Evolutionary conservation across 257 asterid genomes (phyloP), one percentile per base, ranked within the genome.

Genomic region (Mentha longifolia): DNA sequence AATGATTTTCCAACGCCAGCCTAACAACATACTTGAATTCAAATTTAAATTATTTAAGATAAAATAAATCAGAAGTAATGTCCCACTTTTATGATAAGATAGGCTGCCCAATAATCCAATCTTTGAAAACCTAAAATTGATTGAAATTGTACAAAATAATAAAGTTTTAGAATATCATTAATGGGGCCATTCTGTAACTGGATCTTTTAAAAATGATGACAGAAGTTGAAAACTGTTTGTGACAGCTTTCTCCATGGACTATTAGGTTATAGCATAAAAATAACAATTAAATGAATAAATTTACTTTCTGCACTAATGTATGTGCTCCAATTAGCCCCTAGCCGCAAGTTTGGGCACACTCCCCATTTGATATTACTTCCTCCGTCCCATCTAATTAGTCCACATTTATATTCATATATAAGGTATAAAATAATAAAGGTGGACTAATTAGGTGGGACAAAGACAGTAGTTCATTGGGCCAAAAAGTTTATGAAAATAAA

Each of bases 171-270:
- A 0, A 45, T 19, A 22, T 43, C 2, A 43, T 12, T 42, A 22
- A 22, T 22, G 70, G 70, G 56, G 25, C 70, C 69, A 64, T 64
- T 65, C 15, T 1, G 16, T 14, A 42, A 0, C n/a, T 9, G 33
- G 52, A 10, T 19, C 54, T 45, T 25, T 47, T 43, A 9, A 66
- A 28, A 28, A 30, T 66, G 61, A 65, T 16, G 61, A 50, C 61
- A 66, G 49, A 33, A 28, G 35, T 50, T 50, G 61, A 66, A 25
- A 66, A 66, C 49, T 45, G 46, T 65, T 51, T 65, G 28, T 28
- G 71, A 65, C 71, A 65, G 71, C 28, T 65, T 65, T 45, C 31
- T 19, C 60, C 3, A 45, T 49, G 10, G 31, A 28, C 31, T 49
- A 16, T 47, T 30, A 31, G 46, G 47, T 17, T 31, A 42, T 42